Conservation (phyloP, 2,329 filamentous ascomycete species). For the Aplosporella prunicola region DNA sequence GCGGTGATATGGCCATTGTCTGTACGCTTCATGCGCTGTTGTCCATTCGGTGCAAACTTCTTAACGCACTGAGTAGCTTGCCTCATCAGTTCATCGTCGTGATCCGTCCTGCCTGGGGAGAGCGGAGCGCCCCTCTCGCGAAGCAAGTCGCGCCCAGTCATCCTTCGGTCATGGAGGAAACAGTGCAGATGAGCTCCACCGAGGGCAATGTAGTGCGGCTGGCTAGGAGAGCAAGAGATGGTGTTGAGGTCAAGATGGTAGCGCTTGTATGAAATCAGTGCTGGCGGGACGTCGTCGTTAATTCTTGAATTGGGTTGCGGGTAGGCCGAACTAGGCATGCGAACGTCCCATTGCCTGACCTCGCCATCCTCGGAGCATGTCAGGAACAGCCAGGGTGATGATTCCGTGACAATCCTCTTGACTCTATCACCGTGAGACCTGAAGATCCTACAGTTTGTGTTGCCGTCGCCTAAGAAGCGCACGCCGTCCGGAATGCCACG, state of each 20-base stretch:
- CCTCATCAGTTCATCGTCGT: slow-evolving; percentile 46
- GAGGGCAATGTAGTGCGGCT: slow-evolving; percentile 60
- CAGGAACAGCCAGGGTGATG: slow-evolving; percentile 57
- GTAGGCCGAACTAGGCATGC: slow-evolving; percentile 56
- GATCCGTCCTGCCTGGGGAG: slow-evolving; percentile 28
- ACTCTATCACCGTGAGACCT: slow-evolving; percentile 55
- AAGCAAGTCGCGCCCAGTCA: slow-evolving; percentile 52
- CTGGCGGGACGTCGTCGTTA: slow-evolving; percentile 47
- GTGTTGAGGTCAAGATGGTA: slow-evolving; percentile 57
- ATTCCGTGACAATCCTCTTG: slow-evolving; percentile 60
- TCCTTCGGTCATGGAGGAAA: slow-evolving; percentile 59
- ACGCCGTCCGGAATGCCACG: slow-evolving; percentile 25
- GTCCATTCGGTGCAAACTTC: slow-evolving; percentile 55
- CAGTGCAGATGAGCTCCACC: slow-evolving; percentile 60
- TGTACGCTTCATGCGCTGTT: slow-evolving; percentile 41
- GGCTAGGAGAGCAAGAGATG: slow-evolving; percentile 57
- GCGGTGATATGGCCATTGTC: slow-evolving; percentile 59
- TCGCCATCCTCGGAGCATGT: slow-evolving; percentile 63
- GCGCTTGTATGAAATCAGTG: slow-evolving; percentile 56
- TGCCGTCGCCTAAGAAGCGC: slow-evolving; percentile 46
- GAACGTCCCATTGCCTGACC: slow-evolving; percentile 58
- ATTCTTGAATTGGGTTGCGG: slow-evolving; percentile 21
- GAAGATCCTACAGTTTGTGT: slow-evolving; percentile 54
- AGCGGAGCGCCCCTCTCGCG: slow-evolving; percentile 43
- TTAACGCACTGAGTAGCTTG: slow-evolving; percentile 56